A percentile compares a stretch with the other conserved stretches of the same genome.
Evolutionary conservation across 345 rosid species (phyloP).

Genomic region (Sisymbrium altissimum): DNA sequence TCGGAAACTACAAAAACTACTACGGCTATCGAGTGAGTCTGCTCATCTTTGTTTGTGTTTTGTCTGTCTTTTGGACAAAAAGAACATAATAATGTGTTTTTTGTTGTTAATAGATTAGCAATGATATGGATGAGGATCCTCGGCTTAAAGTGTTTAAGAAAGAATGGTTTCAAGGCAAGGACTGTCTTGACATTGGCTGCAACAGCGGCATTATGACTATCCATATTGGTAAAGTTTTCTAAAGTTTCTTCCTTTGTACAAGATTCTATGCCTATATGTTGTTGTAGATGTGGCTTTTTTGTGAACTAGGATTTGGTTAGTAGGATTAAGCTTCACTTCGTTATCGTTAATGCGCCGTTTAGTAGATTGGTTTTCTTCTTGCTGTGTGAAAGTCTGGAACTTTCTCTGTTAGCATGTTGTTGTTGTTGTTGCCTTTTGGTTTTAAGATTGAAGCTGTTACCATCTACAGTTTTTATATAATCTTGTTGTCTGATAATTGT

Average conservation of each 20-base stretch:
- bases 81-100: not conserved
- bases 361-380: not conserved
- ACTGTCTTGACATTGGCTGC: conserved; percentile 93
- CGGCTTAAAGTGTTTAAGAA: conserved; percentile 67
- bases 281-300: no score
- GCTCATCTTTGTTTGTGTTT: not conserved
- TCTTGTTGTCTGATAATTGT: not conserved
- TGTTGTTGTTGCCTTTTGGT: not conserved
- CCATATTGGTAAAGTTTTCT: conserved; percentile 48
- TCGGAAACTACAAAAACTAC: conserved; percentile 81
- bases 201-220: conserved; percentile 77
- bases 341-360: not conserved
- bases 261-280: no score
- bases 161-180: conserved; percentile 79
- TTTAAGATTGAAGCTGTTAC: not conserved
- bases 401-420: not conserved
- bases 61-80: not conserved
- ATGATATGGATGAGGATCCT: conserved; percentile 73
- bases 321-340: not conserved
- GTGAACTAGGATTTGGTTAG: not conserved
- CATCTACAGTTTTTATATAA: not conserved
- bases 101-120: conserved; percentile 45
- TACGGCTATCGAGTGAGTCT: conserved; percentile 83
- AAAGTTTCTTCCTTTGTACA: not conserved
- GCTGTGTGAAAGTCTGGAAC: not conserved